A percentile compares a stretch with the other conserved stretches of the same genome.
phyloP scores from a whole-genome alignment of 768 basidiomycete genomes.

The Tremella mesenterica region DNA sequence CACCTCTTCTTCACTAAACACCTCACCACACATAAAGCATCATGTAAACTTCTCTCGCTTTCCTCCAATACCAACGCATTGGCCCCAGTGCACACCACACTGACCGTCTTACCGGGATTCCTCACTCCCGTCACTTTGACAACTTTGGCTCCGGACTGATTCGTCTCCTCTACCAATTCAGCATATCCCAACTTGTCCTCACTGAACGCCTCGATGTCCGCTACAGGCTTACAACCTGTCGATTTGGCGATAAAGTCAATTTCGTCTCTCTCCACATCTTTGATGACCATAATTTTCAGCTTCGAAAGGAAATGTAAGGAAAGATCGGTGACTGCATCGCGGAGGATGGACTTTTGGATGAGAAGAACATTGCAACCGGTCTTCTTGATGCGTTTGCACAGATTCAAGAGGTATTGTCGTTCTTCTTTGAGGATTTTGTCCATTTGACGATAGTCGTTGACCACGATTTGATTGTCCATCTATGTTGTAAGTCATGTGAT shows the following conservation, averaged over 20 bases:
- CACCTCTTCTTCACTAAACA: slow-evolving; percentile 98
- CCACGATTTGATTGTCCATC: slow-evolving; percentile 99
- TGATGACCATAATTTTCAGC: slow-evolving; percentile 89
- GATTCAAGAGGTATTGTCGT: slow-evolving; percentile 90
- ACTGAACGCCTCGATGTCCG: slow-evolving; percentile 94
- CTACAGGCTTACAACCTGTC: slow-evolving; percentile 87
- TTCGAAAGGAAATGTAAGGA: slow-evolving; percentile 96
- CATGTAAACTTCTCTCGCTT: slow-evolving; percentile 92
- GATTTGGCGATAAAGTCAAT: slow-evolving; percentile 95
- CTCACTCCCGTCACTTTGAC: slow-evolving; percentile 91
- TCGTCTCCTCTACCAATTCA: slow-evolving; percentile 84
- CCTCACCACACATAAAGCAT: slow-evolving; percentile 95
- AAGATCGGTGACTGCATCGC: slow-evolving; percentile 97
- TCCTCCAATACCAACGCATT: slow-evolving; percentile 93
- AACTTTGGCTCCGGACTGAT: slow-evolving; percentile 69
- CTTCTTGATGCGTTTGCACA: slow-evolving; percentile 99
- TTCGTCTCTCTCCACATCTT: slow-evolving; percentile 97
- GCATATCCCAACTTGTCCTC: slow-evolving; percentile 97
- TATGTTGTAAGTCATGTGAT: slow-evolving; percentile 42
- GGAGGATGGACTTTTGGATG: slow-evolving; percentile 97
- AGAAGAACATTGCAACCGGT: slow-evolving; percentile 98
- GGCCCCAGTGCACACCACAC: slow-evolving; percentile 86
- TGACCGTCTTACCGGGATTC: slow-evolving; percentile 88
- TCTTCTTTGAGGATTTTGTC: slow-evolving; percentile 99
- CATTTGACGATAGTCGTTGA: slow-evolving; percentile 99